Evolutionary conservation across 768 basidiomycete species (phyloP), one percentile per base, ranked within the genome.

Genomic region (Leccinum imitatum): DNA sequence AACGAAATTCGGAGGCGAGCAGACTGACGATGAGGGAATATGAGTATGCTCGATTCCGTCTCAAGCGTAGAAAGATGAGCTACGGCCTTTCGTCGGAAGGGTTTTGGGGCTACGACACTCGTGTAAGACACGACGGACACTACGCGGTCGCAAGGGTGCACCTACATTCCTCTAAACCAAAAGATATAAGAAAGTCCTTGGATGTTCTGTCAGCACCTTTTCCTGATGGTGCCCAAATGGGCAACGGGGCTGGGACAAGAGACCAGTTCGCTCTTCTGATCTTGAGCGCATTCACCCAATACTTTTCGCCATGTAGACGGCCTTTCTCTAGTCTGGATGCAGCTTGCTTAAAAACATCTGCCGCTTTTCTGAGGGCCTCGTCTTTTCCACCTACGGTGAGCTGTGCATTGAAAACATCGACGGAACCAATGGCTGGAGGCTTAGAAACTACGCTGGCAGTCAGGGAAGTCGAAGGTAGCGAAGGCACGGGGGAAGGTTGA

Each of bases 271-370:
- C 85, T 66, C 83, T 75, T 62, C 92, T 78, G 50, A 90, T 86
- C 69, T 84, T 88, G 50, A 94, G 78, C 4, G 92, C 92, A 69
- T 93, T 85, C 7, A 86, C 78, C 92, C 92, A 94, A 65, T 93
- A 93, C 60, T 78, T 84, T 68, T 92, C 90, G 46, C 86, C 83
- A 53, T 81, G 77, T 9, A 82, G 64, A 44, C 86, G 78, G 21
- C 83, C 78, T 53, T 83, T 77, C 67, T 91, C 89, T 75, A 92
- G 84, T 56, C 83, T 82, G 57, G 83, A 80, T 3, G 89, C 87
- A 4, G 90, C 90, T 33, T 78, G 71, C 66, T 85, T 90, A 63
- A 93, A 89, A 1, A 92, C 75, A 57, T 80, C 77, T 0, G 89
- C 82, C 23, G 92, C 91, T 61, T 88, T 86, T 63, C 92, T 76